These are phyloP conservation scores for Phaeosphaeriaceae sp. DNA, from an alignment of 2,329 filamentous ascomycete species.

Conservation along the genomic window DNA sequence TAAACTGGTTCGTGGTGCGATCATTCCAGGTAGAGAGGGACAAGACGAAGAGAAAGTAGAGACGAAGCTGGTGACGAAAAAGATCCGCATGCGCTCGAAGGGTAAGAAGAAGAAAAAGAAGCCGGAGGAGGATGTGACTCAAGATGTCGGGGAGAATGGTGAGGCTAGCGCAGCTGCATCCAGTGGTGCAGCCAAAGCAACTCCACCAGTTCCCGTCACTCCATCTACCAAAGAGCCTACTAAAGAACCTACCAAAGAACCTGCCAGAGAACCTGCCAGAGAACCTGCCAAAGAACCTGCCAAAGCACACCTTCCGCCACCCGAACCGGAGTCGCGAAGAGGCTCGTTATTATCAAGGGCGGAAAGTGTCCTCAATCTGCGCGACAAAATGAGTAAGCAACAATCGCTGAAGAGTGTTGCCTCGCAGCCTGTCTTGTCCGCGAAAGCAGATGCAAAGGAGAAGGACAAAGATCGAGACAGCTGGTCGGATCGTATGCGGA, in stretches of 20 bases:
- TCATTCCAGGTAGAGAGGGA: conserved; percentile 11
- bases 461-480: conserved; percentile 24
- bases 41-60: conserved; percentile 15
- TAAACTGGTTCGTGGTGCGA: conserved; percentile 32
- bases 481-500: conserved; percentile 33
- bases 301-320: not conserved
- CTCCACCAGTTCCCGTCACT: conserved; percentile 1
- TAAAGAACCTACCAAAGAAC: conserved; percentile 1
- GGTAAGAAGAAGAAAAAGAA: conserved; percentile 31
- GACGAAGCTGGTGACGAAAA: conserved; percentile 42
- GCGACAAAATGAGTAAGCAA: conserved; percentile 29
- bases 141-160: conserved; percentile 11
- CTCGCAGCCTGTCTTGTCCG: conserved; percentile 36
- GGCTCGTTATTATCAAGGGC: conserved; percentile 31
- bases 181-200: conserved; percentile 13
- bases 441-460: conserved; percentile 16
- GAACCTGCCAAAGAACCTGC: conserved; percentile 1
- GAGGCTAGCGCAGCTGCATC: conserved; percentile 12
- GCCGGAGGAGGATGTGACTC: conserved; percentile 23
- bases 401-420: conserved; percentile 35
- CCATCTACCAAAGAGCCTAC: not conserved
- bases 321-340: conserved; percentile 9
- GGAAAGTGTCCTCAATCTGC: conserved; percentile 36
- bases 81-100: conserved; percentile 46
- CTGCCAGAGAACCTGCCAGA: conserved; percentile 3